Base-by-base conservation (phyloP, 202 grass and related monocot genomes). In the Bolboschoenoplectus hybrid region DNA sequence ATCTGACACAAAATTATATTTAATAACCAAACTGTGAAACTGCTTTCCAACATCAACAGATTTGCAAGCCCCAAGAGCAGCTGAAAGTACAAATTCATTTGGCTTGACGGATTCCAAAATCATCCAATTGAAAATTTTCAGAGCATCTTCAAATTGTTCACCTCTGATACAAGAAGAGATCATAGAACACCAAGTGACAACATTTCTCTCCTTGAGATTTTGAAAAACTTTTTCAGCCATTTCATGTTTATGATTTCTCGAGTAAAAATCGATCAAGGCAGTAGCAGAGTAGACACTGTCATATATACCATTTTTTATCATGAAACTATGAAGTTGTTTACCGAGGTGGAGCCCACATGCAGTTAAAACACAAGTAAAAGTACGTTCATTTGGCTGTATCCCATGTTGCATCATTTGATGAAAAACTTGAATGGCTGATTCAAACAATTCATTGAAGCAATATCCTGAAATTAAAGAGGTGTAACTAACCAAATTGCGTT, bases 181-280 rank as follows among this genome's bases (percentile, higher is more conserved):
- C 87, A 94, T 91, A 49, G 92, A 94, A 74, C 91, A 94, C 92
- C 95, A 94, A 41, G 85, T 81, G 2, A 94, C 91, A 50, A 93
- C 82, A 67, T 92, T 97, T 89, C 89, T 94, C 82, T 75, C 75
- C 46, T 91, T 66, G 1, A 97, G 74, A 4, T 57, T 68, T 10
- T 90, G n/a, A 78, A 97, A 97, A 20, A 97, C 86, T 1, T 6
- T 40, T 60, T 60, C 82, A 8, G 91, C 91, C 43, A 19, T 46
- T 58, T 60, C 77, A 32, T 64, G 45, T 12, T 90, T 80, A 2
- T 86, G 14, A n/a, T 89, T 82, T 68, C 91, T 88, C 0, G 91
- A 97, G 51, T 94, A 97, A 43, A 93, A 85, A 71, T 97, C 85
- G 2, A 97, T 90, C 68, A 97, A 85, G 4, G 91, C 91, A 20